Conservation (phyloP, 768 basidiomycete genomes). For the Clathrus columnatus region DNA sequence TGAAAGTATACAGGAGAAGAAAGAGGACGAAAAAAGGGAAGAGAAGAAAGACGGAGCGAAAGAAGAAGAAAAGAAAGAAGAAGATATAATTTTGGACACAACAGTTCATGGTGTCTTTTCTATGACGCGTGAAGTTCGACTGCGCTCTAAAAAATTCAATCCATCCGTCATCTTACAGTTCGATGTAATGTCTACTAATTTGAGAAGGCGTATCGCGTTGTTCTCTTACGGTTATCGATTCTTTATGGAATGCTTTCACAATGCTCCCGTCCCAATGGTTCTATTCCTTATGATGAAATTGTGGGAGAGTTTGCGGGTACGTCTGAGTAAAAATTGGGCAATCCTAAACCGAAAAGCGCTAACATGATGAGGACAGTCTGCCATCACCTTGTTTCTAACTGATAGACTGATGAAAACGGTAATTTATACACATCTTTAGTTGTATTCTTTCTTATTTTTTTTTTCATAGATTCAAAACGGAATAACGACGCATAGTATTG, state of each 20-base stretch:
- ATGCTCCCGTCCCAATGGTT: not conserved
- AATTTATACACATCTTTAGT: too few relatives aligned
- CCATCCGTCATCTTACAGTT: not conserved
- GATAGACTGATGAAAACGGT: slow-evolving; percentile 3
- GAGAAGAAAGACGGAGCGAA: not conserved
- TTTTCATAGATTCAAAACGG: slow-evolving; percentile 6
- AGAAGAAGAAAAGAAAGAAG: too few relatives aligned
- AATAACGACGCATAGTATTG: not conserved
- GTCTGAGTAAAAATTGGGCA: too few relatives aligned
- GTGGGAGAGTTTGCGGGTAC: slow-evolving; percentile 1
- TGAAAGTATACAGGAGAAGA: too few relatives aligned
- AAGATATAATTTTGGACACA: not conserved
- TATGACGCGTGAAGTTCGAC: not conserved
- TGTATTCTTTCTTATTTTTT: not conserved
- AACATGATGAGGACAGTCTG: too few relatives aligned
- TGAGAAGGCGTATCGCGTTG: not conserved
- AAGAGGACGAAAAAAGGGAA: not conserved
- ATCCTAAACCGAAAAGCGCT: not conserved
- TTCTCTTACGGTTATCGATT: slow-evolving; percentile 4
- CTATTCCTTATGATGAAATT: not conserved
- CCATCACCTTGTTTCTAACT: not conserved
- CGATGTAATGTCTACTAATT: not conserved
- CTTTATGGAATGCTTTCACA: slow-evolving; percentile 4
- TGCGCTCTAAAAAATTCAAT: not conserved
- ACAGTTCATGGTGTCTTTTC: not conserved